Percentiles rank a stretch among this genome's conserved stretches.
phyloP scores from a whole-genome alignment of 371 early-diverging fungal species.

The Saksenaea oblongispora region DNA sequence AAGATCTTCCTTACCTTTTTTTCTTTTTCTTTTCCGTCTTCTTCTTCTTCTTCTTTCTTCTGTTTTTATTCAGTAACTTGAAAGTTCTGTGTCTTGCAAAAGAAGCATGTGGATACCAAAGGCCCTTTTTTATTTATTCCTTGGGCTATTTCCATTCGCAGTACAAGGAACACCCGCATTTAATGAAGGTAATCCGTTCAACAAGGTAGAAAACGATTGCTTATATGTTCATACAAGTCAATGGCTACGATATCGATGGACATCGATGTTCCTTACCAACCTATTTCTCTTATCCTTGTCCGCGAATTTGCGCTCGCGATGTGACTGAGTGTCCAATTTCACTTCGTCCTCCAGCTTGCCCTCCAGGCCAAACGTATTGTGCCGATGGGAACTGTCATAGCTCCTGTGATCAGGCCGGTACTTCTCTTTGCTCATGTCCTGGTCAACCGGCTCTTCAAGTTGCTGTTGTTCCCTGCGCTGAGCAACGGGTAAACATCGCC shows the following conservation, averaged over 20 bases:
- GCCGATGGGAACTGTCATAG: constrained; percentile 46
- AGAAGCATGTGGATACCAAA: background rate
- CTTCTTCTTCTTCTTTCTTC: background rate
- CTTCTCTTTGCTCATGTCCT: constrained; percentile 17
- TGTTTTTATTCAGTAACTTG: background rate
- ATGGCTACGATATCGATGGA: constrained; percentile 45
- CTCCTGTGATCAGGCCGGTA: constrained; percentile 6
- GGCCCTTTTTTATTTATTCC: background rate
- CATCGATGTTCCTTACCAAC: constrained; percentile 44
- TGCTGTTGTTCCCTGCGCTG: constrained; percentile 14
- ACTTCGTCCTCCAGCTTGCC: constrained; percentile 24
- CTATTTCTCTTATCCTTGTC: constrained; percentile 43
- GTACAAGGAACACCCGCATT: constrained; percentile 11
- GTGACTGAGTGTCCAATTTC: constrained; percentile 38
- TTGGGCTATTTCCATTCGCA: background rate
- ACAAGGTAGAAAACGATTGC: background rate
- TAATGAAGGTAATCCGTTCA: constrained; percentile 13
- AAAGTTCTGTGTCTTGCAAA: background rate
- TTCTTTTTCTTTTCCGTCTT: background rate
- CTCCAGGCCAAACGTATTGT: constrained; percentile 35
- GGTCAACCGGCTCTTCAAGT: constrained; percentile 6
- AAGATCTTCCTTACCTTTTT: background rate
- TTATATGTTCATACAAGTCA: constrained; percentile 36
- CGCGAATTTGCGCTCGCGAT: constrained; percentile 53
- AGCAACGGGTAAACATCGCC: constrained; percentile 28